Evolutionary conservation across 257 asterid species (phyloP), one percentile per base, ranked within the genome.

Genomic region (Ballota nigra): DNA sequence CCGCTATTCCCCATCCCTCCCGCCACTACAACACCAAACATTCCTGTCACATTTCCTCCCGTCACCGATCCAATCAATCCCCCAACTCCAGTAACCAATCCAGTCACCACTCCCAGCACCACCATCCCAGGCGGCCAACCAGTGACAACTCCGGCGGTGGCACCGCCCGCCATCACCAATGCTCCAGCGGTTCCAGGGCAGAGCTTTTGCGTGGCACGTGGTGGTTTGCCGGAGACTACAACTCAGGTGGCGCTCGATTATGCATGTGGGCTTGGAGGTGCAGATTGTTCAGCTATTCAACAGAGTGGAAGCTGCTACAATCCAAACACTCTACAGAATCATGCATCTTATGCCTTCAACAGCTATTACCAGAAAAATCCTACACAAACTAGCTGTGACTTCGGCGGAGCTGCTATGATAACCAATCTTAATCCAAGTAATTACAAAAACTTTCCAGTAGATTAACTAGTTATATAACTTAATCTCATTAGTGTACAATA

Each of bases 201-300:
- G 89, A 79, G 88, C 80, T 94, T 97, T 97, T 94, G 99, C 40
- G 88, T 94, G 51, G 99, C 95, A 0, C 91, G 74, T 78, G 72
- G 85, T 47, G 98, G 98, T 12, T 58, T 58, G 22, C 64, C 77
- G 15, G 89, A 87, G 47, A 69, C 65, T 24, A 65, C 85, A 29
- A 71, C 91, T 55, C 97, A 94, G 66, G 45, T 87, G 0, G 97
- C 95, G 0, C 87, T 94, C 15, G 97, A 94, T 72, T 94, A 94
- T 63, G 97, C 99, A 0, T 94, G 99, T 75, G 99, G 99, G 74
- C 74, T 79, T 0, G 97, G 96, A 51, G 90, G 92, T 2, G 97
- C 91, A 12, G 99, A 94, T 77, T 94, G 99, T 45, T 83, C 97
- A 4, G 55, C 81, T 1, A 86, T 94, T 15, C 99, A 94, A 76